Evolutionary conservation across 306 rosid species (phyloP).

Genomic region (Ziziphus jujuba): DNA sequence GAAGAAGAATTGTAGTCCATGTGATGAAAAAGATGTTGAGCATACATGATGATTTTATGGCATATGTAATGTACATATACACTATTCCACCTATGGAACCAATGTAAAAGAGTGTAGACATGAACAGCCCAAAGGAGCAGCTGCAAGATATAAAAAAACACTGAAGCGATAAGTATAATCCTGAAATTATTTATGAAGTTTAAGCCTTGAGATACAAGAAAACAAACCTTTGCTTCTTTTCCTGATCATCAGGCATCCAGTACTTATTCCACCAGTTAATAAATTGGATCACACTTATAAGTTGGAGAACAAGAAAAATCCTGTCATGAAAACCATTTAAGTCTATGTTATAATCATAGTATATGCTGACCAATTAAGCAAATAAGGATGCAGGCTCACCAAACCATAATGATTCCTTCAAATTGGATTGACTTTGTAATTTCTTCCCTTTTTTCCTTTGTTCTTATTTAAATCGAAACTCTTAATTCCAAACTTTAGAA

Average conservation of each 20-base stretch:
- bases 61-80: conserved; percentile 54
- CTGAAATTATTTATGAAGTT: not conserved
- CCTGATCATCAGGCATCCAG: conserved; percentile 67
- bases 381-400: not conserved
- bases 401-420: not conserved
- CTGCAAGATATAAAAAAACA: conserved; percentile 41
- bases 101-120: conserved; percentile 68
- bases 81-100: conserved; percentile 65
- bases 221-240: conserved; percentile 58
- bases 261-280: conserved; percentile 87
- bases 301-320: conserved; percentile 61
- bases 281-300: conserved; percentile 76
- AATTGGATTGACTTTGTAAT: not conserved
- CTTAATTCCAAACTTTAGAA: no score
- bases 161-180: not conserved
- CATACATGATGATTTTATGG: conserved; percentile 48
- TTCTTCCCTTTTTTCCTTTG: no score
- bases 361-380: not conserved
- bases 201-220: not conserved
- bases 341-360: not conserved
- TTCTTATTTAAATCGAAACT: no score
- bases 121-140: conserved; percentile 68
- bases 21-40: conserved; percentile 83
- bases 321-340: conserved; percentile 29
- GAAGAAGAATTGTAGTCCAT: conserved; percentile 80